phyloP scores from a whole-genome alignment of 2,329 filamentous ascomycete species.

The Ophiostoma triangulosporum region DNA sequence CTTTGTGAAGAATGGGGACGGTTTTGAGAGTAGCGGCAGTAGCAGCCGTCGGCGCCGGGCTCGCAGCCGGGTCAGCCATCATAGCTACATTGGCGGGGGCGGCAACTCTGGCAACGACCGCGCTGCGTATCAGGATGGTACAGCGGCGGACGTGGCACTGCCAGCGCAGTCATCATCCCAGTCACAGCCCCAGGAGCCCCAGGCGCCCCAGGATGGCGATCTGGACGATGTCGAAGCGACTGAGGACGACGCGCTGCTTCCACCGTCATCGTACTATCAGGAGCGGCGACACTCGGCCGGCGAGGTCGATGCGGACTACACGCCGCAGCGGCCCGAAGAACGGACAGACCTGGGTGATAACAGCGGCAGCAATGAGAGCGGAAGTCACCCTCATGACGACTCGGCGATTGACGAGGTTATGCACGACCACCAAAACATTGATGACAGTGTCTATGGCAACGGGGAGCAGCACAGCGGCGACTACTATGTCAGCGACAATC shows the following conservation, averaged over 20 bases:
- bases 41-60: slow-evolving; percentile 7
- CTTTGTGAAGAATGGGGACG: slow-evolving; percentile 6
- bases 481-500: slow-evolving; percentile 1
- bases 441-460: slow-evolving; percentile 18
- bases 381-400: slow-evolving; percentile 22
- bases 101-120: slow-evolving; percentile 21
- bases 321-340: slow-evolving; percentile 34
- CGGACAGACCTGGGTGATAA: slow-evolving; percentile 46
- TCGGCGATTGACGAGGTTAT: slow-evolving; percentile 12
- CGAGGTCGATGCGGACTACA: slow-evolving; percentile 50
- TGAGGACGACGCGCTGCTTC: slow-evolving; percentile 17
- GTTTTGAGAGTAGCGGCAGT: slow-evolving; percentile 25
- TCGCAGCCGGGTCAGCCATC: slow-evolving; percentile 3
- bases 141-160: slow-evolving; percentile 15
- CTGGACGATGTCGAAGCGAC: slow-evolving; percentile 13
- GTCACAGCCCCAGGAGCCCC: background rate
- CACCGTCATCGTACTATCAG: slow-evolving; percentile 25
- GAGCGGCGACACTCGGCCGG: slow-evolving; percentile 68
- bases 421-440: slow-evolving; percentile 9
- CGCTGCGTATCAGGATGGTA: background rate
- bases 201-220: slow-evolving; percentile 2
- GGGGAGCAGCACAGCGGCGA: slow-evolving; percentile 27
- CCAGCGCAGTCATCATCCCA: background rate
- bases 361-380: background rate
- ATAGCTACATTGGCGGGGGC: slow-evolving; percentile 5